Percentiles rank a stretch among this genome's conserved stretches.
Conservation (phyloP, 495 filamentous ascomycete species). For the Hyaloscypha bicolor region DNA sequence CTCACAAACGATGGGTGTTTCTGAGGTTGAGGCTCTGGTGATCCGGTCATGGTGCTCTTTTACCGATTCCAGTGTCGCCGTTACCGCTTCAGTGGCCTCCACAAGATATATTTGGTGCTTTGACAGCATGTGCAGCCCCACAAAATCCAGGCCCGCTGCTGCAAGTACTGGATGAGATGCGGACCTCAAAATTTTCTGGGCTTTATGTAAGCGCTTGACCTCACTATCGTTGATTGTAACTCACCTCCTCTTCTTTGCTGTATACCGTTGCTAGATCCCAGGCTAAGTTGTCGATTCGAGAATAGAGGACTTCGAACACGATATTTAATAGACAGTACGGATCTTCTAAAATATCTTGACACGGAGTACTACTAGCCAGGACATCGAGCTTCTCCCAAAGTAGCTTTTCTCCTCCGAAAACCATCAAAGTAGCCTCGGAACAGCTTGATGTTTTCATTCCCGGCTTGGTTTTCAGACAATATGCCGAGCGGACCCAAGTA, state of each 20-base stretch:
- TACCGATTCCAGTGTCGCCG: constrained; percentile 2
- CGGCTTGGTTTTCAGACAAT: constrained; percentile 16
- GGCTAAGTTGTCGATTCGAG: constrained; percentile 19
- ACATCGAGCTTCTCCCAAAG: not conserved
- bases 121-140: constrained; percentile 23
- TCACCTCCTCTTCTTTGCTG: not conserved
- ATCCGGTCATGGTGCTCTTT: not conserved
- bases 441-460: not conserved
- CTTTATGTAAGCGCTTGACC: constrained; percentile 11
- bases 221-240: not conserved
- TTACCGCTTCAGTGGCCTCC: constrained; percentile 14
- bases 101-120: constrained; percentile 25
- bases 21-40: not conserved
- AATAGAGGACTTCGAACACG: constrained; percentile 24
- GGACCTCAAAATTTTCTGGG: constrained; percentile 1
- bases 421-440: not conserved
- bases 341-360: constrained; percentile 11
- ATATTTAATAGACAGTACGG: constrained; percentile 24
- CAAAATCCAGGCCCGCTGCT: constrained; percentile 8
- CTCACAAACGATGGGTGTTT: not conserved
- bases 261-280: constrained; percentile 21
- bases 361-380: not conserved
- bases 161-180: constrained; percentile 9
- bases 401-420: constrained; percentile 2
- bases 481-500: constrained; percentile 23